Evolutionary conservation across 768 basidiomycete species (phyloP).

Genomic region (Collybiopsis luxurians): DNA sequence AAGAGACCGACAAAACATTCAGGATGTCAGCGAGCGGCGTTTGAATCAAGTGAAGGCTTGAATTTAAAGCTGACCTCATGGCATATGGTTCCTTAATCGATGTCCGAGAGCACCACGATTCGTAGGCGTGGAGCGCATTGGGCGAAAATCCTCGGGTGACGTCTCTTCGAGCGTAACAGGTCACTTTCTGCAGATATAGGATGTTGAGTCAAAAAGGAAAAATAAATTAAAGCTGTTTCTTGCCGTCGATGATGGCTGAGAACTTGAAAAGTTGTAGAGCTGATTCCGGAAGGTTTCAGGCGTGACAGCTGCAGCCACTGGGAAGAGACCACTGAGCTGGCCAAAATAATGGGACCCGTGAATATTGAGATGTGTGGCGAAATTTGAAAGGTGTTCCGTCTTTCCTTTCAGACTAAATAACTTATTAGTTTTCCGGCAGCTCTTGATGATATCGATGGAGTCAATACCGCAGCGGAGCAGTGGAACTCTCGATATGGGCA

Average conservation of each 20-base stretch:
- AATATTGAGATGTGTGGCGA: slow-evolving; percentile 50
- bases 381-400: slow-evolving; percentile 38
- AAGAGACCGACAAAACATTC: neutral
- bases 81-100: slow-evolving; percentile 25
- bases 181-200: neutral
- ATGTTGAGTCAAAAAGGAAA: neutral
- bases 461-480: slow-evolving; percentile 55
- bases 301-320: slow-evolving; percentile 25
- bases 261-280: slow-evolving; percentile 41
- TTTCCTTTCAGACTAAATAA: slow-evolving; percentile 25
- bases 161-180: slow-evolving; percentile 42
- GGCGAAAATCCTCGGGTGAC: slow-evolving; percentile 60
- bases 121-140: slow-evolving; percentile 31
- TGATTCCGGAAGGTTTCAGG: slow-evolving; percentile 25
- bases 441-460: neutral
- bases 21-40: neutral
- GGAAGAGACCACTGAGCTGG: slow-evolving; percentile 55
- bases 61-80: slow-evolving; percentile 31
- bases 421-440: slow-evolving; percentile 3
- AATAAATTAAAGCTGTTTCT: neutral
- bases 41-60: neutral
- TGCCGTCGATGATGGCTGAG: slow-evolving; percentile 11
- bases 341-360: slow-evolving; percentile 49
- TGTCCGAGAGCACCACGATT: slow-evolving; percentile 33
- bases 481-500: slow-evolving; percentile 54